Conservation (phyloP, 1,139 yeast species). For the Sugiyamaella castrensis region DNA sequence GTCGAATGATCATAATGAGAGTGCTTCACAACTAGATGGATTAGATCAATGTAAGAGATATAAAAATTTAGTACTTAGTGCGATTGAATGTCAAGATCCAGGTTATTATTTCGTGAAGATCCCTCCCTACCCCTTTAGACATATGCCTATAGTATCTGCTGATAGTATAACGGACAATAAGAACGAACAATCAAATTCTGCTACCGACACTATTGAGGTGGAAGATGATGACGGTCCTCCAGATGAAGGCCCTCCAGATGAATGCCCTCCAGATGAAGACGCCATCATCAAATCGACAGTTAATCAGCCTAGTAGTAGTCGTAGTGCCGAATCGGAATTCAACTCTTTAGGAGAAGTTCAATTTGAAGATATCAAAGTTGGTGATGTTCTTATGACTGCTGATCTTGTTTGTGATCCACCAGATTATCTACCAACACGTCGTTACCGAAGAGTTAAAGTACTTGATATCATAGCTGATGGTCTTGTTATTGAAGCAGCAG, state of each 20-base stretch:
- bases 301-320: not conserved
- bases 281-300: not conserved
- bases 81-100: conserved; percentile 16
- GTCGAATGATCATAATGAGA: too few relatives aligned
- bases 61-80: conserved; percentile 2
- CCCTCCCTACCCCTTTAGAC: conserved; percentile 14
- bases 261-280: not conserved
- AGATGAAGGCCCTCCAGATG: conserved; percentile 1
- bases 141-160: conserved; percentile 1
- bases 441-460: conserved; percentile 4
- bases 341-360: not conserved
- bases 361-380: too few relatives aligned
- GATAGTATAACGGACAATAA: not conserved
- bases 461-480: not conserved
- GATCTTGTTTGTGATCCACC: conserved; percentile 10
- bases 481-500: conserved; percentile 2
- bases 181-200: not conserved
- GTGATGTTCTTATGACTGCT: conserved; percentile 1
- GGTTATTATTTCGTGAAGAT: conserved; percentile 6
- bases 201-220: not conserved
- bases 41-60: not conserved
- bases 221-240: conserved; percentile 1
- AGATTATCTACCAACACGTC: conserved; percentile 1
- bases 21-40: not conserved
- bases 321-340: not conserved